These are phyloP conservation scores for Termitomyces sp. DNA, from an alignment of 768 basidiomycete genomes.

Conservation along the genomic window DNA sequence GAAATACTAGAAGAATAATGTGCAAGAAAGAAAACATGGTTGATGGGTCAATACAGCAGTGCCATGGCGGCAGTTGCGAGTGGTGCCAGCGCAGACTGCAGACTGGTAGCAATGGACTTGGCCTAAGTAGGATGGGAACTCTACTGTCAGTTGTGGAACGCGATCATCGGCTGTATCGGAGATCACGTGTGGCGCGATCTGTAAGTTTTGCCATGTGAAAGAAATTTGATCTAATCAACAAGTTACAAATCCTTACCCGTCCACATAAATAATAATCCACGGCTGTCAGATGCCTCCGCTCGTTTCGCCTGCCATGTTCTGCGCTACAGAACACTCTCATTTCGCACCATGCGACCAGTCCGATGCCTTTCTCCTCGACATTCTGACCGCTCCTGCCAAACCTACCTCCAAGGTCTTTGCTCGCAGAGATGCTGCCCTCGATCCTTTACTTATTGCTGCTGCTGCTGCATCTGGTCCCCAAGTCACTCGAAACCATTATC, in stretches of 20 bases:
- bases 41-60: background rate
- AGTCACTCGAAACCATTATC: slow-evolving; percentile 82
- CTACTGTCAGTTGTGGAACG: background rate
- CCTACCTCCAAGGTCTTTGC: slow-evolving; percentile 40
- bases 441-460: slow-evolving; percentile 76
- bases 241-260: slow-evolving; percentile 1
- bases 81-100: background rate
- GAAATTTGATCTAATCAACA: slow-evolving; percentile 9
- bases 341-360: slow-evolving; percentile 24
- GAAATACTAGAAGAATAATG: background rate
- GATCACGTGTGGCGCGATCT: slow-evolving; percentile 2
- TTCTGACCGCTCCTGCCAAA: slow-evolving; percentile 54
- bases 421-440: slow-evolving; percentile 69
- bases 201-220: slow-evolving; percentile 1
- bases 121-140: background rate
- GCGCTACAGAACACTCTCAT: slow-evolving; percentile 14
- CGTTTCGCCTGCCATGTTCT: slow-evolving; percentile 14
- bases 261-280: slow-evolving; percentile 11
- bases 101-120: background rate
- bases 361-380: slow-evolving; percentile 64
- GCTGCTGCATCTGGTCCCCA: slow-evolving; percentile 72
- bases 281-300: background rate
- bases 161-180: slow-evolving; percentile 3
- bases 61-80: background rate
- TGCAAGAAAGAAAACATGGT: background rate